Evolutionary conservation across 2,329 filamentous ascomycete genomes (phyloP).

Genomic region (Fusarium sp.): DNA sequence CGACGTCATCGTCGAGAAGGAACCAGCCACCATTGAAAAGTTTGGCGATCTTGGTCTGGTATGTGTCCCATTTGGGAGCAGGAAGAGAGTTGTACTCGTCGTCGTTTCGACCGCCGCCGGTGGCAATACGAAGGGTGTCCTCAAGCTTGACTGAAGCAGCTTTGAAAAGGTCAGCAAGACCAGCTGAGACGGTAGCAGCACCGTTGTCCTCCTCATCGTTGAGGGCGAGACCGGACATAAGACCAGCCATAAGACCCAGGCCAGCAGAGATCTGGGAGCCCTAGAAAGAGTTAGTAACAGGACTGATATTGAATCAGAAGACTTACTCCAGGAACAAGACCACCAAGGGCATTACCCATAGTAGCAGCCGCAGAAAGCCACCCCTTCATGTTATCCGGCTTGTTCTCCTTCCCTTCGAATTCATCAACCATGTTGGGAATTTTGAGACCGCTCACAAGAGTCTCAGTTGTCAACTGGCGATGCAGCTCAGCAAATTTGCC

Average conservation of each 20-base stretch:
- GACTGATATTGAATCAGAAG: rapidly evolving
- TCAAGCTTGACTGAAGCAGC: neutral
- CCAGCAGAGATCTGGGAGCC: slow-evolving; percentile 5
- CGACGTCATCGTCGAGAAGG: slow-evolving; percentile 29
- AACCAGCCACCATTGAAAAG: slow-evolving; percentile 38
- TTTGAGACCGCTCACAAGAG: slow-evolving; percentile 9
- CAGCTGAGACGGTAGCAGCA: neutral
- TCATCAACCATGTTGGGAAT: slow-evolving; percentile 18
- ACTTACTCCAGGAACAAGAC: slow-evolving; percentile 7
- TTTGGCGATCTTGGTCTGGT: slow-evolving; percentile 32
- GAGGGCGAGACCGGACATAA: neutral
- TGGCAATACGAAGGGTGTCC: slow-evolving; percentile 14
- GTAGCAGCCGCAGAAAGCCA: slow-evolving; percentile 15
- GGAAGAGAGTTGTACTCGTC: slow-evolving; percentile 21
- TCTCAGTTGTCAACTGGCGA: slow-evolving; percentile 15
- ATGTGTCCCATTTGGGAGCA: slow-evolving; percentile 13
- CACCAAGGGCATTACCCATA: slow-evolving; percentile 6
- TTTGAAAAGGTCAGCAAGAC: slow-evolving; percentile 8
- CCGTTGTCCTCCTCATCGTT: neutral
- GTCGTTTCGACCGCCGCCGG: neutral
- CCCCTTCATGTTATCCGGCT: neutral
- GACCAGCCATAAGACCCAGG: neutral
- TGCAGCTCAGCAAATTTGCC: slow-evolving; percentile 16
- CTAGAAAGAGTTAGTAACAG: rapidly evolving
- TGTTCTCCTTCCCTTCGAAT: neutral